A percentile compares a stretch with the other conserved stretches of the same genome.
phyloP scores from a whole-genome alignment of 2,329 filamentous ascomycete genomes.

The Epichloe bromicola region DNA sequence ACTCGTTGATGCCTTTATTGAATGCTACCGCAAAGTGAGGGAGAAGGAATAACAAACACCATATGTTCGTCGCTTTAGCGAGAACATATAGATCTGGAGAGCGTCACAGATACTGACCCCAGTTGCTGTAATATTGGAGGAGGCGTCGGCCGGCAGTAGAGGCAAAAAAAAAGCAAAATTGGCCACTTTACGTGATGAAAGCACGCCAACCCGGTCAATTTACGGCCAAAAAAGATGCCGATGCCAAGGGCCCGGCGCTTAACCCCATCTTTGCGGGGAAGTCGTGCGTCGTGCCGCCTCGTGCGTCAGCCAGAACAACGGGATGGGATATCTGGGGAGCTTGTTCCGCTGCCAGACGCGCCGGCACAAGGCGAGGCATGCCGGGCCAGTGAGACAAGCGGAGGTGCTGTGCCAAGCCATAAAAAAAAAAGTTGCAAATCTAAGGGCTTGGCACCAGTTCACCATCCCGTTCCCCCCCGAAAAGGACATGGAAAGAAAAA shows the following conservation, averaged over 20 bases:
- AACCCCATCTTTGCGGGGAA: constrained; percentile 5
- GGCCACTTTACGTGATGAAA: constrained; percentile 1
- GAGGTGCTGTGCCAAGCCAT: background rate
- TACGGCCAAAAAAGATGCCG: background rate
- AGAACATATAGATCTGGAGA: no score
- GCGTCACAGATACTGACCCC: background rate
- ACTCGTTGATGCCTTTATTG: no score
- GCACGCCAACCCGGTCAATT: background rate
- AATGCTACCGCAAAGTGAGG: no score
- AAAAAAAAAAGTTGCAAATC: background rate
- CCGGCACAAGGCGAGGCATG: constrained; percentile 7
- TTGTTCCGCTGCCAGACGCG: background rate
- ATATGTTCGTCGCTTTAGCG: no score
- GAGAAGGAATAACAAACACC: no score
- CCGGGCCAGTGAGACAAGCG: background rate
- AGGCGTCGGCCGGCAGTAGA: background rate
- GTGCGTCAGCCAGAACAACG: background rate
- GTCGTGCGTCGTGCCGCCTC: no score
- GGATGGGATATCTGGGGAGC: background rate
- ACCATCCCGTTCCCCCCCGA: background rate
- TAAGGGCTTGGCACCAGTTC: background rate
- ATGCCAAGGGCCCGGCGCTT: background rate
- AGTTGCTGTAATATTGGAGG: background rate
- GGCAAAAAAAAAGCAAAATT: background rate
- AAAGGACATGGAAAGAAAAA: background rate